Base-by-base conservation (phyloP, 2,329 filamentous ascomycete genomes). In the Beauveria bassiana region DNA sequence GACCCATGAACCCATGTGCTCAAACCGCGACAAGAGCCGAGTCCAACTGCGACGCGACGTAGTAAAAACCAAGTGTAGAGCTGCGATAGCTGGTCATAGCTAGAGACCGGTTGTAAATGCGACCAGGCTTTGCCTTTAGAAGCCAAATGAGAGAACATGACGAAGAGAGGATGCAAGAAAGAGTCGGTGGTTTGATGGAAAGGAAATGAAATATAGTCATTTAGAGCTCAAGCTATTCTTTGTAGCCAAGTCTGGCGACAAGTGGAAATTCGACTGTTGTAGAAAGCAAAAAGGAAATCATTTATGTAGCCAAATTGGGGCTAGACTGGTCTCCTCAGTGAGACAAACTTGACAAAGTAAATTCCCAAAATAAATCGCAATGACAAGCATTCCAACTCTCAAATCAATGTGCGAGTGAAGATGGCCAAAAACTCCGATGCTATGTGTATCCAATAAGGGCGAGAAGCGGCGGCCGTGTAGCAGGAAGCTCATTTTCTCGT, bases 221-320 rank as follows among this genome's bases (percentile, higher is more conserved):
- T 22, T 10, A 47, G n/a, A 54, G 42, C 28, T 31, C 38, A 45
- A 52, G 57, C 24, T 45, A 52, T 31, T 45, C 38, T 45, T 52
- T 59, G 54, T 31, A 52, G 57, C 47, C 14, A 51, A 46, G 56
- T 51, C 56, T 49, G 10, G 31, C 43, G 38, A 51, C 58, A 53
- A 60, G 20, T 54, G 40, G 28, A 45, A 28, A 43, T 51, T 54
- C 16, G 50, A 53, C 50, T 47, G 58, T 54, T 38, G 45, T 42
- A 12, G 26, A 54, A 26, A 60, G 49, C 58, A 46, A 53, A 40
- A 60, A 26, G 58, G 42, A 28, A 60, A 60, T 60, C 42, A 47
- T 60, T 40, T 10, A 26, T 53, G 42, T 26, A 53, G 58, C 58
- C 58, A 40, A 24, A 31, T 60, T 54, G 38, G 16, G 56, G 56